Percentiles rank a stretch among this genome's conserved stretches.
These are phyloP conservation scores for Penicillium crustosum DNA, from an alignment of 2,329 filamentous ascomycete genomes.

Conservation along the genomic window DNA sequence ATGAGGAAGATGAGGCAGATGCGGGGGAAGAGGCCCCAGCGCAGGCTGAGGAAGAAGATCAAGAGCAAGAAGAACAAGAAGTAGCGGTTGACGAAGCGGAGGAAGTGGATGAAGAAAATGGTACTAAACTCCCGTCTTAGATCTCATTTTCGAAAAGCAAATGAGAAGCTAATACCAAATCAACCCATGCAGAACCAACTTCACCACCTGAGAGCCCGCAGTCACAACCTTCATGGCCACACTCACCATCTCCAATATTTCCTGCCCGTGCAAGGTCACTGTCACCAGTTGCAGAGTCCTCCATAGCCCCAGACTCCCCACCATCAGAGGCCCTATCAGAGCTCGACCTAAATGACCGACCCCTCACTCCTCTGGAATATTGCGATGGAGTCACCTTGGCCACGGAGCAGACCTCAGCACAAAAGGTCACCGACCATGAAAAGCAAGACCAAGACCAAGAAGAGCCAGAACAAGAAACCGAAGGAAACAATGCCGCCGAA, in stretches of 20 bases:
- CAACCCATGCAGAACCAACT: neutral
- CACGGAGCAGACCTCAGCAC: neutral
- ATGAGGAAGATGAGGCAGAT: neutral
- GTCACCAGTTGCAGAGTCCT: neutral
- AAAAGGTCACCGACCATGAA: neutral
- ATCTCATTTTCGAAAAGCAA: neutral
- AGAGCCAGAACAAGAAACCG: neutral
- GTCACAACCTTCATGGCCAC: neutral
- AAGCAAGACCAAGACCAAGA: neutral
- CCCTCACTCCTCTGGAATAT: neutral
- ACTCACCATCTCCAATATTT: neutral
- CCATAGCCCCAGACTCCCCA: neutral
- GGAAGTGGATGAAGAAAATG: neutral
- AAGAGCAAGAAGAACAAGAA: neutral
- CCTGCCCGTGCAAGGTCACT: neutral
- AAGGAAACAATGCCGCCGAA: neutral
- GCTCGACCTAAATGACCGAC: neutral
- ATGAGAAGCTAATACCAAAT: neutral
- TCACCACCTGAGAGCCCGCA: neutral
- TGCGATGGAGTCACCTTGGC: neutral
- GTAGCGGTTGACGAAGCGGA: neutral
- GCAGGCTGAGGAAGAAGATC: neutral
- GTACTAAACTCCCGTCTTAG: neutral
- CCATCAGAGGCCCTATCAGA: neutral
- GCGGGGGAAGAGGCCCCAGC: conserved; percentile 3